Evolutionary conservation across 495 filamentous ascomycete genomes (phyloP).

Genomic region (Talaromyces stipitatus): DNA sequence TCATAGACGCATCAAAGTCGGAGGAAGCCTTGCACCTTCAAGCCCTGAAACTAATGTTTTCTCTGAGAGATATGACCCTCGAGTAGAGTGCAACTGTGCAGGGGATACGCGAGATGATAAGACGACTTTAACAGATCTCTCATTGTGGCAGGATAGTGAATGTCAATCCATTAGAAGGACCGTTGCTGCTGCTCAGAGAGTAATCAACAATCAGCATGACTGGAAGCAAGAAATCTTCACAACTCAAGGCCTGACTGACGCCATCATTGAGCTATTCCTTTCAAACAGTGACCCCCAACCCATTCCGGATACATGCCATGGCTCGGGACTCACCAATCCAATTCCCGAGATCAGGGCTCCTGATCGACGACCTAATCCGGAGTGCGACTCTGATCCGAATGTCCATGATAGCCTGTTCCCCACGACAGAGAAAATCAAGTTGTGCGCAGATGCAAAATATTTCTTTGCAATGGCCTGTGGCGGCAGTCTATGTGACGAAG

Average conservation of each 20-base stretch:
- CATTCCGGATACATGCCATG: background rate
- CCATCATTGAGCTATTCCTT: background rate
- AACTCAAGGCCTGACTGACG: background rate
- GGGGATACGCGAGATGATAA: background rate
- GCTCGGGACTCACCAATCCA: background rate
- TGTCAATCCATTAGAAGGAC: background rate
- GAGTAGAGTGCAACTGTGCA: background rate
- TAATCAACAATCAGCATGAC: background rate
- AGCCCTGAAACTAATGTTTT: background rate
- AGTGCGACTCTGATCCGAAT: background rate
- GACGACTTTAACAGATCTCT: background rate
- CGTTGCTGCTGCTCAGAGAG: background rate
- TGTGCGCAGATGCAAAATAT: background rate
- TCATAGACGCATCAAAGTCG: background rate
- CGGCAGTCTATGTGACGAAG: background rate
- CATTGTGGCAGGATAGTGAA: background rate
- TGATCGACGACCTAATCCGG: background rate
- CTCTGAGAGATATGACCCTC: background rate
- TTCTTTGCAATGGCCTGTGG: background rate
- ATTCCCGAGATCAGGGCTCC: background rate
- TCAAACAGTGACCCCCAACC: background rate
- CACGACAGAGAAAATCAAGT: background rate
- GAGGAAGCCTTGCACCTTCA: background rate
- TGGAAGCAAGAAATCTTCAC: background rate
- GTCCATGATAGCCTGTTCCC: background rate